These are phyloP conservation scores for Nephromyces sp. DNA, from an alignment of 169 alveolate species.

Conservation along the genomic window DNA sequence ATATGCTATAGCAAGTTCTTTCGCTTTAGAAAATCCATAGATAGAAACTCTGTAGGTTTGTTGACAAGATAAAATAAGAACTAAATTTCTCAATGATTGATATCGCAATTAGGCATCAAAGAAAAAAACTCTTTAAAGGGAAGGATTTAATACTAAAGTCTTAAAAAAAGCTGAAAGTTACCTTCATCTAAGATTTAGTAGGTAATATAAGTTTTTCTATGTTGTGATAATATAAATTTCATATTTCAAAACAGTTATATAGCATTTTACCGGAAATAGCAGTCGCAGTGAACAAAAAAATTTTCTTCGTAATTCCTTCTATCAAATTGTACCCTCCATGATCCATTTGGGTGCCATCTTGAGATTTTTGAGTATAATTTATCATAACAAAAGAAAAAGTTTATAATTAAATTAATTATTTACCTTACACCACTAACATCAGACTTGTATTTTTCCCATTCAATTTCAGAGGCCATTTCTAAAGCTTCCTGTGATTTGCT, in stretches of 20 bases:
- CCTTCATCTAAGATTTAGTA: no score
- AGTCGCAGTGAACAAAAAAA: slow-evolving; percentile 65
- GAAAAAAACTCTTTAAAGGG: no score
- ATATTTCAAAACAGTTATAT: no score
- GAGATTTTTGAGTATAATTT: no score
- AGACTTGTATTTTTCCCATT: background rate
- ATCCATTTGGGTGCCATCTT: slow-evolving; percentile 78
- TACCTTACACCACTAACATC: background rate
- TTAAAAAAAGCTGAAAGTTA: no score
- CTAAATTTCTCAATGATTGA: no score
- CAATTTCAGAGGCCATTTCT: background rate
- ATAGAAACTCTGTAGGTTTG: slow-evolving; percentile 47
- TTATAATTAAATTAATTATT: background rate
- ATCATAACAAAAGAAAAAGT: no score
- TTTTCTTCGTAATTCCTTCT: slow-evolving; percentile 60
- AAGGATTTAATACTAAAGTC: no score
- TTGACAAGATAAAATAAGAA: no score
- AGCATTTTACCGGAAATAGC: slow-evolving; percentile 58
- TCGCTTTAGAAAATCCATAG: slow-evolving; percentile 65
- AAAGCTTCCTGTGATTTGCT: background rate
- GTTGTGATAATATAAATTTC: no score
- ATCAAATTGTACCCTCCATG: slow-evolving; percentile 74
- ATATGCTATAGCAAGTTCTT: slow-evolving; percentile 60
- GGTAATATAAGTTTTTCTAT: no score
- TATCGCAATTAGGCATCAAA: no score